phyloP scores from a whole-genome alignment of 2,329 filamentous ascomycete genomes.

The Diaporthe citri region DNA sequence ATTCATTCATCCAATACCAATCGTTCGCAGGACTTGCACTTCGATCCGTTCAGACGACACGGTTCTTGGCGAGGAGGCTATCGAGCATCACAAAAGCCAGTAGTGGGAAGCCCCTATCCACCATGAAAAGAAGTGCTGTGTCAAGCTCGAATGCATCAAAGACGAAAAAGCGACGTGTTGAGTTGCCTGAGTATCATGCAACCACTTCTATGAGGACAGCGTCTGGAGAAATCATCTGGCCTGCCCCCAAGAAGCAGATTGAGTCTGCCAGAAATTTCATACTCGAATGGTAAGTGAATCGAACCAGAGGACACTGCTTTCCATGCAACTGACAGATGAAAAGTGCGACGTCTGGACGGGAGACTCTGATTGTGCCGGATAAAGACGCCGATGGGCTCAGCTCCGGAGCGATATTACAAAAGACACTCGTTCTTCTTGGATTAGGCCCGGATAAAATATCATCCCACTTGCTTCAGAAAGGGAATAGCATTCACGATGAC shows the following conservation, averaged over 20 bases:
- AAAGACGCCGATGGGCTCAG: slow-evolving; percentile 78
- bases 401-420: slow-evolving; percentile 72
- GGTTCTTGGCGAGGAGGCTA: not conserved
- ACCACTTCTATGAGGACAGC: slow-evolving; percentile 56
- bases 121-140: slow-evolving; percentile 36
- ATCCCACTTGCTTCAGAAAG: slow-evolving; percentile 71
- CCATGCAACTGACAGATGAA: not conserved
- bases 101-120: not conserved
- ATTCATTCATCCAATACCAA: not conserved
- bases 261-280: slow-evolving; percentile 68
- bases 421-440: slow-evolving; percentile 70
- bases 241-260: slow-evolving; percentile 69
- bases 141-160: slow-evolving; percentile 20
- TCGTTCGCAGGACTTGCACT: not conserved
- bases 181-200: slow-evolving; percentile 59
- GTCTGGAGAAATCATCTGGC: slow-evolving; percentile 68
- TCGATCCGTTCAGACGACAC: not conserved
- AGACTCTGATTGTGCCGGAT: slow-evolving; percentile 73
- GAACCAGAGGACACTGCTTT: slow-evolving; percentile 31
- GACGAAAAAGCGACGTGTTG: slow-evolving; percentile 46
- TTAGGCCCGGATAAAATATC: slow-evolving; percentile 65
- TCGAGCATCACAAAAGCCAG: not conserved
- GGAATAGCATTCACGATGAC: slow-evolving; percentile 68
- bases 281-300: slow-evolving; percentile 63
- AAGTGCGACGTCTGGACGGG: slow-evolving; percentile 64